Evolutionary conservation across 306 rosid species (phyloP).

Genomic region (Gynostemma pentaphyllum): DNA sequence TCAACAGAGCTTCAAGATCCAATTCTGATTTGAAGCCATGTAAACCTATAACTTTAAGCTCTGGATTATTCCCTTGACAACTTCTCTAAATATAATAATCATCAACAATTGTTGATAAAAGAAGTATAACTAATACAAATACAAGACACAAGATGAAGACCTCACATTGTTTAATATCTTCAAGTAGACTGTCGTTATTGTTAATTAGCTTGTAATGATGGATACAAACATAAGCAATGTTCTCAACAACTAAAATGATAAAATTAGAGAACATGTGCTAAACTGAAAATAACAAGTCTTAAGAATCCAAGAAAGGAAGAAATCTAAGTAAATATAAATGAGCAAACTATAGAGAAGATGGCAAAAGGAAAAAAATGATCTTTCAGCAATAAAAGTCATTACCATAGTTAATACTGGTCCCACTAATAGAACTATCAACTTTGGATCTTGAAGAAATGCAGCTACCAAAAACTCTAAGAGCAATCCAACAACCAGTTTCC

Average conservation of each 20-base stretch:
- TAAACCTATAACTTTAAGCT: background rate
- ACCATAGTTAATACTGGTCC: conserved; percentile 77
- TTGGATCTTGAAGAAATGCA: conserved; percentile 99
- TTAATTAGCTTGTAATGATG: background rate
- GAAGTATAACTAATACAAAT: background rate
- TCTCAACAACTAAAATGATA: background rate
- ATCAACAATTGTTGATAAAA: background rate
- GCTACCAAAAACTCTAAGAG: conserved; percentile 65
- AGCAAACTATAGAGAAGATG: background rate
- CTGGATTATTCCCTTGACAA: background rate
- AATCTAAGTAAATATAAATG: background rate
- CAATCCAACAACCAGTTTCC: conserved; percentile 74
- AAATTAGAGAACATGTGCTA: background rate
- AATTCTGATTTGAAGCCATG: conserved; percentile 4
- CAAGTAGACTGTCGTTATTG: background rate
- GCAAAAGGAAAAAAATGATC: background rate
- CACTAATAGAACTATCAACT: conserved; percentile 83
- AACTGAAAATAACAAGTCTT: background rate
- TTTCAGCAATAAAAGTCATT: conserved; percentile 18
- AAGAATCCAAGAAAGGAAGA: conserved; percentile 2
- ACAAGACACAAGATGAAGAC: background rate
- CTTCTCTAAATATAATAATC: background rate
- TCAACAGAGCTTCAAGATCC: conserved; percentile 1
- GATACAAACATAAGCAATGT: background rate
- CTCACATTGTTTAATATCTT: background rate